These are phyloP conservation scores for Labyrinthula sp. DNA, from an alignment of 352 stramenopile genomes.

Conservation along the genomic window DNA sequence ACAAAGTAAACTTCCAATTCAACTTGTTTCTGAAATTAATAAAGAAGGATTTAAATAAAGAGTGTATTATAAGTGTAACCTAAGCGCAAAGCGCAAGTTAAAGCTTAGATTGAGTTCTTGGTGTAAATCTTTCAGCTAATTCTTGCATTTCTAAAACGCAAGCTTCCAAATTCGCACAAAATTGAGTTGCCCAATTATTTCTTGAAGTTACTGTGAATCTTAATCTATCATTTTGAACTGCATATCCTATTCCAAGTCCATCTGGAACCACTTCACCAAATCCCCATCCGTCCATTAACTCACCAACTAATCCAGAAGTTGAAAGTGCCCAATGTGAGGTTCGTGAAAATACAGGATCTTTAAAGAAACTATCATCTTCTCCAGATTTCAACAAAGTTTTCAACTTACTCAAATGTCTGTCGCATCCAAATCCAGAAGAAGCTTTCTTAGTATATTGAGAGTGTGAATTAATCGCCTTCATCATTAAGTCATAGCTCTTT, in stretches of 20 bases:
- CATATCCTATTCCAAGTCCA: slow-evolving; percentile 82
- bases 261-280: slow-evolving; percentile 87
- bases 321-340: slow-evolving; percentile 81
- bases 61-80: too few species aligned
- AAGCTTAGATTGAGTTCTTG: too few species aligned
- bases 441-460: slow-evolving; percentile 64
- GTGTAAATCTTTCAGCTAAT: too few species aligned
- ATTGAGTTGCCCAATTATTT: slow-evolving; percentile 47
- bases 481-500: slow-evolving; percentile 34
- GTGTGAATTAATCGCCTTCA: slow-evolving; percentile 61
- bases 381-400: slow-evolving; percentile 72
- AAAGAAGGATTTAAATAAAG: too few species aligned
- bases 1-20: too few species aligned
- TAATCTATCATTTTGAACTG: slow-evolving; percentile 70
- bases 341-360: slow-evolving; percentile 65
- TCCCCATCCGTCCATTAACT: slow-evolving; percentile 68
- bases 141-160: slow-evolving; percentile 79
- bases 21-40: too few species aligned
- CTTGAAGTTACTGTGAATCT: slow-evolving; percentile 80
- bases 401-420: slow-evolving; percentile 79
- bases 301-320: slow-evolving; percentile 68
- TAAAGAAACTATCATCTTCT: slow-evolving; percentile 65
- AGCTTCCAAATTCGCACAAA: slow-evolving; percentile 70
- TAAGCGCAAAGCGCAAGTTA: too few species aligned
- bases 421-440: slow-evolving; percentile 49